phyloP scores from a whole-genome alignment of 176 grass and related monocot genomes.

The Triticum turgidum region DNA sequence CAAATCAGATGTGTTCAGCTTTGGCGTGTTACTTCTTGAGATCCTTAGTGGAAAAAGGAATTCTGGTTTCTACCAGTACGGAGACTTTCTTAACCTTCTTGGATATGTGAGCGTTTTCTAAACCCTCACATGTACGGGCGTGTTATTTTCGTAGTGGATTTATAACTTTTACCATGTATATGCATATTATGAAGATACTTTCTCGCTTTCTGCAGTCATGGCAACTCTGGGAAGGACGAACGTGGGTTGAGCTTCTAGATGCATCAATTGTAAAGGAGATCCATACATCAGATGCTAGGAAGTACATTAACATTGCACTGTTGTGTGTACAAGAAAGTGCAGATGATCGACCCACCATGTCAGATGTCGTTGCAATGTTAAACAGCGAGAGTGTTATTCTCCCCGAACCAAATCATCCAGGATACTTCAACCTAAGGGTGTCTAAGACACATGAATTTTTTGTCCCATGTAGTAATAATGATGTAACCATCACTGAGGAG shows the following conservation, averaged over 20 bases:
- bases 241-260: slow-evolving; percentile 18
- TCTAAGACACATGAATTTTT: background rate
- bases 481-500: slow-evolving; percentile 21
- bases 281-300: background rate
- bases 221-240: slow-evolving; percentile 17
- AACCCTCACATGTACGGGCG: background rate
- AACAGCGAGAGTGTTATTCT: background rate
- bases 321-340: slow-evolving; percentile 30
- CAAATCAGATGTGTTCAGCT: slow-evolving; percentile 44
- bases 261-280: background rate
- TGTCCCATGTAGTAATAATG: background rate
- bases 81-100: slow-evolving; percentile 24
- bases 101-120: slow-evolving; percentile 21
- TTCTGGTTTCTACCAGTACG: slow-evolving; percentile 10
- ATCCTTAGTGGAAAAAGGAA: slow-evolving; percentile 39
- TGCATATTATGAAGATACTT: background rate
- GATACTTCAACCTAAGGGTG: slow-evolving; percentile 25
- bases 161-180: background rate
- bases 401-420: slow-evolving; percentile 27
- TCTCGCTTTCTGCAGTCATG: slow-evolving; percentile 18
- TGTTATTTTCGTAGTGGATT: background rate
- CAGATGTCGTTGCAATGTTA: slow-evolving; percentile 15
- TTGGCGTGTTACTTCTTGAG: slow-evolving; percentile 42
- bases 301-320: slow-evolving; percentile 31
- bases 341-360: slow-evolving; percentile 40